Conservation (phyloP, 768 basidiomycete genomes). For the Leucosporidium scottii region DNA sequence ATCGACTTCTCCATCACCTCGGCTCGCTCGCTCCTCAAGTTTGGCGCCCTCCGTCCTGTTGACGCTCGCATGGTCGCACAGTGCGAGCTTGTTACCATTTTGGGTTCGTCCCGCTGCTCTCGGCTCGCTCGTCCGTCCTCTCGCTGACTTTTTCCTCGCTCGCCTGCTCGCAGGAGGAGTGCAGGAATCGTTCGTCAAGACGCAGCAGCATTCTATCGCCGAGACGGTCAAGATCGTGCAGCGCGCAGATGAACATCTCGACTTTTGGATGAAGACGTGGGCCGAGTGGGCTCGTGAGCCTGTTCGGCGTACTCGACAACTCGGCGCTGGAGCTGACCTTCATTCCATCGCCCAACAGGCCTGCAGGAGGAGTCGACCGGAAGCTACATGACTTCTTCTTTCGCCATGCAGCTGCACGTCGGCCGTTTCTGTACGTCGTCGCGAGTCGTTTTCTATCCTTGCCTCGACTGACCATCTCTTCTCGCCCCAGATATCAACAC, state of each 20-base stretch:
- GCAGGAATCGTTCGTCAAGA: slow-evolving; percentile 29
- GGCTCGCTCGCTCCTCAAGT: slow-evolving; percentile 20
- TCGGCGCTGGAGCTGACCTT: background rate
- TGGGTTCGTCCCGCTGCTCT: background rate
- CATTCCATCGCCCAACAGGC: background rate
- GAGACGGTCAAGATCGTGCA: slow-evolving; percentile 21
- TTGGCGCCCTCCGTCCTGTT: slow-evolving; percentile 23
- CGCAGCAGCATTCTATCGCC: slow-evolving; percentile 6
- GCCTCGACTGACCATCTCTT: too few relatives aligned
- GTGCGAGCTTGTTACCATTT: slow-evolving; percentile 24
- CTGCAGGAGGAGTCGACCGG: slow-evolving; percentile 14
- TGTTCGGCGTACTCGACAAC: too few relatives aligned
- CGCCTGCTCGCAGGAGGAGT: slow-evolving; percentile 13
- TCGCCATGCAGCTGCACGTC: slow-evolving; percentile 8
- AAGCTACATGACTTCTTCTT: slow-evolving; percentile 4
- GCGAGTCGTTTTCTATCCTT: too few relatives aligned
- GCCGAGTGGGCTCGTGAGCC: slow-evolving; percentile 11
- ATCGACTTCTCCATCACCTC: slow-evolving; percentile 29
- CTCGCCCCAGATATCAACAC: slow-evolving; percentile 6
- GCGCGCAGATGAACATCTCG: slow-evolving; percentile 20
- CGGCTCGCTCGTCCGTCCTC: background rate
- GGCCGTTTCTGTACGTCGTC: slow-evolving; percentile 6
- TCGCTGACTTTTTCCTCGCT: background rate
- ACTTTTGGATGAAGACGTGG: slow-evolving; percentile 25
- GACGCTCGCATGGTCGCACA: slow-evolving; percentile 29